Evolutionary conservation across 1,284 basidiomycete genomes (phyloP), one percentile per base, ranked within the genome.

Genomic region (Puccinia novopanici): DNA sequence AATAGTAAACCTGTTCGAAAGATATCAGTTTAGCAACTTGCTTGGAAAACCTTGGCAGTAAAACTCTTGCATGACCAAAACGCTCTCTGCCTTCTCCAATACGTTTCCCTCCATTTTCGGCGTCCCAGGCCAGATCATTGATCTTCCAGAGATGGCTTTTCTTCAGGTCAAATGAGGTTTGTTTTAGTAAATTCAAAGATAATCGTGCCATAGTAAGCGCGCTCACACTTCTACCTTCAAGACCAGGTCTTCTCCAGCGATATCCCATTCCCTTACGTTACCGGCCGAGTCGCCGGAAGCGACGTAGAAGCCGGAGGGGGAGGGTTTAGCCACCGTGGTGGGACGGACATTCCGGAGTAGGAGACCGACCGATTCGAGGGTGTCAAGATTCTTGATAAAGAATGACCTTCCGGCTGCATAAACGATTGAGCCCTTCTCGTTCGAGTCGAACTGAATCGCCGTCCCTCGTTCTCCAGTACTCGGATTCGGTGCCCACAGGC

Each of bases 121-220:
- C 92, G 84, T 99, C 97, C 95, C 95, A 98, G 27, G 92, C 91
- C 6, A 99, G 89, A 86, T 99, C 97, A 84, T 95, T 95, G 84
- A 99, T 90, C 80, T 89, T 89, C 94, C 95, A 0, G 91, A 90
- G 61, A 99, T 87, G 12, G 92, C 92, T 84, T 90, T 92, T 84
- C 78, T 80, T 52, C 19, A 74, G 45, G 22, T 27, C 24, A 30
- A 12, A 65, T 63, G 22, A 37, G 45, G 54, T 6, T 52, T 13
- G 17, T 37, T 19, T 83, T 80, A 63, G 85, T 81, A 52, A 42
- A 24, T 37, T 8, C 17, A 61, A 19, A 34, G 22, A 5, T 34
- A 40, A 65, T 61, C 30, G 61, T 12, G n/a, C 13, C n/a, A n/a
- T n/a, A n/a, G n/a, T n/a, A 27, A 79, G 22, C 3, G 9, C 4